Conservation (phyloP, 78 protist genomes). For the Dictyostelium capitatum region DNA sequence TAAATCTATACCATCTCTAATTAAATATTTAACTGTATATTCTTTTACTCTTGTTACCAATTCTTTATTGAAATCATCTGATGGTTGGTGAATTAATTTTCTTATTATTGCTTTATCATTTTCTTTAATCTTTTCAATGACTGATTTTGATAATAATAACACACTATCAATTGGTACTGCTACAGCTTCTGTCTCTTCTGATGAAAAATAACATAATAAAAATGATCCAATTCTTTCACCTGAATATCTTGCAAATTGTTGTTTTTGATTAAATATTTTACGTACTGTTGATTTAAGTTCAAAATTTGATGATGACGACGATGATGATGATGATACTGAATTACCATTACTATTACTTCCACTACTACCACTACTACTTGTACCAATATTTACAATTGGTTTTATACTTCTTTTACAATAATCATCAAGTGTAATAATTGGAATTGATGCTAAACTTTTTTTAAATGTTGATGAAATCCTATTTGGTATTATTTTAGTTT, state of each 20-base stretch:
- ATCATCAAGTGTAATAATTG: constrained; percentile 44
- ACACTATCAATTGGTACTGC: constrained; percentile 54
- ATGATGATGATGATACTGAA: not conserved
- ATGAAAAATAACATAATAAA: constrained; percentile 31
- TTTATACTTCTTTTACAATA: constrained; percentile 2
- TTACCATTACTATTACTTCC: too few species aligned
- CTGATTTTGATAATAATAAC: constrained; percentile 1
- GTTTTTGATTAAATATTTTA: constrained; percentile 16
- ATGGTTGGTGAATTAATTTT: constrained; percentile 30
- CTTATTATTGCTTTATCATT: not conserved
- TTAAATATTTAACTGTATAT: constrained; percentile 23
- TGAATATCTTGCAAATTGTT: constrained; percentile 59
- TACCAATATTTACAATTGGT: not conserved
- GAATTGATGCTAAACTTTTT: not conserved
- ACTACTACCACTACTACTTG: too few species aligned
- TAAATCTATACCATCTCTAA: constrained; percentile 21
- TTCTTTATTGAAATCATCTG: constrained; percentile 30
- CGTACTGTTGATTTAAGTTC: not conserved
- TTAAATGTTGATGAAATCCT: not conserved
- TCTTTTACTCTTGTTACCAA: constrained; percentile 34
- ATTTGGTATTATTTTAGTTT: not conserved
- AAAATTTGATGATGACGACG: not conserved
- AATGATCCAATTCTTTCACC: constrained; percentile 39
- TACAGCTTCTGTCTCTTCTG: constrained; percentile 53
- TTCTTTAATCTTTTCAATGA: constrained; percentile 11